These are phyloP conservation scores for Apostasia shenzhenica DNA, from an alignment of 106 monocot genomes.

Conservation along the genomic window DNA sequence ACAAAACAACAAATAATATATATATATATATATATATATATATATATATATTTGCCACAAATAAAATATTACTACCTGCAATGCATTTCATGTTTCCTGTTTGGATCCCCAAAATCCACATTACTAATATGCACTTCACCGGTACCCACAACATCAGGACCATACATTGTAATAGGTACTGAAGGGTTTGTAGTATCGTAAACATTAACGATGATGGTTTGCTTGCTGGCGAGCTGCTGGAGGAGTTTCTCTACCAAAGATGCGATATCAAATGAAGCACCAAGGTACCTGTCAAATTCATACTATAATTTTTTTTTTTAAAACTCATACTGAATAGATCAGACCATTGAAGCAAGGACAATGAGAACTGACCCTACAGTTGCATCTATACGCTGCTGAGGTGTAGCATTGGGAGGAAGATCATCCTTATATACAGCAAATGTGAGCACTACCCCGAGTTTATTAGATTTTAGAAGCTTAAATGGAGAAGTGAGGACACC, in stretches of 20 bases:
- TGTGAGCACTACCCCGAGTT: constrained; percentile 75
- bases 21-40: not conserved
- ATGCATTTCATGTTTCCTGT: constrained; percentile 76
- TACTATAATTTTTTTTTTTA: too few relatives aligned
- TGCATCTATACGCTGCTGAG: constrained; percentile 53
- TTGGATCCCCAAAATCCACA: constrained; percentile 81
- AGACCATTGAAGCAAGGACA: not conserved
- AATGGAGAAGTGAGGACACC: constrained; percentile 85
- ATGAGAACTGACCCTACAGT: constrained; percentile 44
- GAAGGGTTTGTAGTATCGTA: constrained; percentile 73
- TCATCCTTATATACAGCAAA: constrained; percentile 72
- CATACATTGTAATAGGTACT: constrained; percentile 67
- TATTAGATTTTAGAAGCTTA: constrained; percentile 78
- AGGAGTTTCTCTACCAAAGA: constrained; percentile 85
- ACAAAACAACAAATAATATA: not conserved
- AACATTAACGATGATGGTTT: constrained; percentile 70
- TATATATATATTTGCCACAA: not conserved
- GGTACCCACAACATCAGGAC: constrained; percentile 35
- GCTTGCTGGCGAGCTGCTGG: constrained; percentile 83
- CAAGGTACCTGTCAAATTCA: constrained; percentile 56
- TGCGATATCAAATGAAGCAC: constrained; percentile 86
- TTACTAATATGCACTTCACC: constrained; percentile 37
- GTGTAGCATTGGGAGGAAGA: constrained; percentile 45
- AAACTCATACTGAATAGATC: not conserved
- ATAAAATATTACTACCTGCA: constrained; percentile 52